Base-by-base conservation (phyloP, 2,329 filamentous ascomycete species). In the Botrytis elliptica region DNA sequence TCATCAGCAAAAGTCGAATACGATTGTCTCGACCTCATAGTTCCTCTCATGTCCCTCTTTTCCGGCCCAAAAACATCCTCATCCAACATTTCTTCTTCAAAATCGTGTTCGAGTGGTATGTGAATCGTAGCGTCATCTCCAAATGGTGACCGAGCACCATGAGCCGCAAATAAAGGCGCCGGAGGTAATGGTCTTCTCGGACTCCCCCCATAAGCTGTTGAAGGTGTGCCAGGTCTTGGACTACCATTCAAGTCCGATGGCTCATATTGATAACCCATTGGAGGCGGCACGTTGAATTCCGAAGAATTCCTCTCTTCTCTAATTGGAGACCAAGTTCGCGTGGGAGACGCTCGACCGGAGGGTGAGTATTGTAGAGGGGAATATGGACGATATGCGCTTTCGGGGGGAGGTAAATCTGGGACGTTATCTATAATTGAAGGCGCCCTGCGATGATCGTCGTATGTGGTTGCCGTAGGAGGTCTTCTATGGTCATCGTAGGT, bases 181-280 rank as follows among this genome's bases (percentile, higher is more conserved):
- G 94, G 94, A 4, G 96, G 96, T 46, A 98, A 86, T 5, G 95
- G 95, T 73, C 95, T 88, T 77, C 94, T 89, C 18, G 95, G 93
- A 80, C 94, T 97, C 5, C 94, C 93, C 33, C 94, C 93, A 81
- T 98, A 98, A 81, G 90, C 88, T 3, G 94, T 95, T 0, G 94
- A 94, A 1, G 95, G 94, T 0, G 95, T 98, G 8, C 95, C 95
- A 1, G 96, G 95, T 74, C 96, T 86, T 10, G 96, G 95, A 75
- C 90, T 95, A 67, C 96, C 96, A 79, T 98, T 95, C 74, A 98
- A 84, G 78, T 98, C 95, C 36, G 91, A 87, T 0, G 94, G 93
- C 82, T 98, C 96, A 82, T 96, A 98, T 6, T 90, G 87, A 38
- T 91, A 85, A 77, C 86, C 90, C 1, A 93, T 89, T 4, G 93